Conservation (phyloP, 805 yeast species). For the Metschnikowia anglica region DNA sequence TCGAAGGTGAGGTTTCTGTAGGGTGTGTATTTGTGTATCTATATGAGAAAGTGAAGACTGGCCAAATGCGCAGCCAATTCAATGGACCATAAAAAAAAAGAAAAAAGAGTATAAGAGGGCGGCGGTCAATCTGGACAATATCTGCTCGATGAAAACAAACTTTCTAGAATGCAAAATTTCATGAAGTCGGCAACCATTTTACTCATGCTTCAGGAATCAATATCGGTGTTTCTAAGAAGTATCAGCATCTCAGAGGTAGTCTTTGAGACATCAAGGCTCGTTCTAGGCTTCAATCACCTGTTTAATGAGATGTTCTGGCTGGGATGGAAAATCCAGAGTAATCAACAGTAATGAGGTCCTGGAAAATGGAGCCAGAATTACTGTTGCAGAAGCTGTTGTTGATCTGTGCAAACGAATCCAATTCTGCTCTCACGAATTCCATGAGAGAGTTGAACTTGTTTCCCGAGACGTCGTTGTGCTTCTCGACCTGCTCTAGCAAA, state of each 20-base stretch:
- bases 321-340: slow-evolving; percentile 43
- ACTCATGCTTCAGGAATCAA: not conserved
- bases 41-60: slow-evolving; percentile 1
- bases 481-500: slow-evolving; percentile 42
- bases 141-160: not conserved
- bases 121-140: not conserved
- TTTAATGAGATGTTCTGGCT: slow-evolving; percentile 31
- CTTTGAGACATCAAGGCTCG: too few species aligned
- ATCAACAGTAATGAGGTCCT: slow-evolving; percentile 43
- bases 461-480: slow-evolving; percentile 44
- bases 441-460: slow-evolving; percentile 45
- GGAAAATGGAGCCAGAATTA: slow-evolving; percentile 22
- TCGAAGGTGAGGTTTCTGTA: not conserved
- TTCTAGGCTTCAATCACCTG: not conserved
- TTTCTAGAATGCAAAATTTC: not conserved
- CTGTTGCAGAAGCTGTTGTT: slow-evolving; percentile 17
- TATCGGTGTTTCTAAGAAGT: not conserved
- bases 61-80: slow-evolving; percentile 3
- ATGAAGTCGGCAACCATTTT: too few species aligned
- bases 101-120: not conserved
- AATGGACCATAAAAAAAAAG: not conserved
- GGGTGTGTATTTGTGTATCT: slow-evolving; percentile 5
- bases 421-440: slow-evolving; percentile 43
- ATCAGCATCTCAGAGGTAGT: too few species aligned
- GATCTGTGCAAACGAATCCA: slow-evolving; percentile 31